These are phyloP conservation scores for Lipomyces kockii DNA, from an alignment of 805 yeast species.

Conservation along the genomic window DNA sequence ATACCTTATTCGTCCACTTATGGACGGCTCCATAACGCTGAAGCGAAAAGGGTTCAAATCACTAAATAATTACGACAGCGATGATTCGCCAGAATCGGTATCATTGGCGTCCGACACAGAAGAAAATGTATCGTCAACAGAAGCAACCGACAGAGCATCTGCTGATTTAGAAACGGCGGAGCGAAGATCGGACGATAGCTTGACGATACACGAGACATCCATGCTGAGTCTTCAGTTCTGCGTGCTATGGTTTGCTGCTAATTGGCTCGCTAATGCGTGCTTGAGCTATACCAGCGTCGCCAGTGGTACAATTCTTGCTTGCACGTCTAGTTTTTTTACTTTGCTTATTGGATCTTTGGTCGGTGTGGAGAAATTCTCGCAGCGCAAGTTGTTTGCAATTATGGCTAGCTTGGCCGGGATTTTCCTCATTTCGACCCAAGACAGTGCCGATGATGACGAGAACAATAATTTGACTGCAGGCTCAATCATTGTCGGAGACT, in stretches of 20 bases:
- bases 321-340: conserved; percentile 93
- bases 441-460: conserved; percentile 48
- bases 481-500: conserved; percentile 65
- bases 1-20: conserved; percentile 68
- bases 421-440: conserved; percentile 73
- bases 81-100: conserved; percentile 12
- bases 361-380: conserved; percentile 69
- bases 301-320: conserved; percentile 88
- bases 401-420: conserved; percentile 78
- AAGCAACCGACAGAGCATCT: conserved; percentile 8
- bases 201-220: conserved; percentile 63
- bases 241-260: conserved; percentile 87
- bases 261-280: conserved; percentile 85
- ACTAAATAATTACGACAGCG: neutral
- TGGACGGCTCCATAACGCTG: conserved; percentile 21
- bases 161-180: conserved; percentile 5
- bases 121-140: conserved; percentile 2
- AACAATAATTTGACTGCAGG: conserved; percentile 29
- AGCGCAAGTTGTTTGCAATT: conserved; percentile 69
- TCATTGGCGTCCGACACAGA: neutral
- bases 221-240: conserved; percentile 79
- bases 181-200: neutral
- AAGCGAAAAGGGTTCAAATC: neutral
- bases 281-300: conserved; percentile 89
- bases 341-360: conserved; percentile 76